Evolutionary conservation across 148 eudicot species (phyloP).

Genomic region (Rhododendron williamsianum): DNA sequence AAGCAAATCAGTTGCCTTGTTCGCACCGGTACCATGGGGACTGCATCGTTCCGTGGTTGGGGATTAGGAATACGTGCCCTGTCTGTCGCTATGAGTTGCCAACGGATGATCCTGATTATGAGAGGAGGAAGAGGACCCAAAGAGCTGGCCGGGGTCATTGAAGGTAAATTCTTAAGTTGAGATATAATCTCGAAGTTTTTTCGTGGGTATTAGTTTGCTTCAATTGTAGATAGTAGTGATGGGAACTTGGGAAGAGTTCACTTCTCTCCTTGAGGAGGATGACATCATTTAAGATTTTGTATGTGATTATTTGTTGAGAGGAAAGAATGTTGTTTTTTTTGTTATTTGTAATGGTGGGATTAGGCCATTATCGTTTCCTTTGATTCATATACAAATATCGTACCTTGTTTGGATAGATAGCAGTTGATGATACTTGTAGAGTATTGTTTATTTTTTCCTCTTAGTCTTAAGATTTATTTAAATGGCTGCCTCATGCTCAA

Average conservation of each 20-base stretch:
- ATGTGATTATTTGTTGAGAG: not conserved
- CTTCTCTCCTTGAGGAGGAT: slow-evolving; percentile 6
- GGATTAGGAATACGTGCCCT: slow-evolving; percentile 70
- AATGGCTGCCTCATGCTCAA: not conserved
- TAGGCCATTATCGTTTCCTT: not conserved
- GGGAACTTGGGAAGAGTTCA: not conserved
- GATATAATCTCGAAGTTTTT: slow-evolving; percentile 6
- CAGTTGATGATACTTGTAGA: not conserved
- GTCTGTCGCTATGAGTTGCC: slow-evolving; percentile 68
- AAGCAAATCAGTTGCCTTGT: slow-evolving; percentile 55
- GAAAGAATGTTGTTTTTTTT: not conserved
- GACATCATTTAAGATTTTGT: not conserved
- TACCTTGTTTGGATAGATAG: not conserved
- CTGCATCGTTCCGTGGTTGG: slow-evolving; percentile 70
- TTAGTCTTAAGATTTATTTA: not conserved
- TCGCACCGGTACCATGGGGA: slow-evolving; percentile 60
- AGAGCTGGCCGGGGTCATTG: slow-evolving; percentile 27
- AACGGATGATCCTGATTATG: slow-evolving; percentile 68
- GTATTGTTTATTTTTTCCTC: not conserved
- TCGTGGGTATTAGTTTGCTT: not conserved
- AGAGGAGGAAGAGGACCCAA: slow-evolving; percentile 36
- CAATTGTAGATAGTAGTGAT: slow-evolving; percentile 4
- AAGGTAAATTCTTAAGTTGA: slow-evolving; percentile 13
- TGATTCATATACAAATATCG: not conserved
- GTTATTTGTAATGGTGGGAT: not conserved